Percentiles rank a stretch among this genome's conserved stretches.
Evolutionary conservation across 2,329 filamentous ascomycete genomes (phyloP).

Genomic region (Daldinia sp.): DNA sequence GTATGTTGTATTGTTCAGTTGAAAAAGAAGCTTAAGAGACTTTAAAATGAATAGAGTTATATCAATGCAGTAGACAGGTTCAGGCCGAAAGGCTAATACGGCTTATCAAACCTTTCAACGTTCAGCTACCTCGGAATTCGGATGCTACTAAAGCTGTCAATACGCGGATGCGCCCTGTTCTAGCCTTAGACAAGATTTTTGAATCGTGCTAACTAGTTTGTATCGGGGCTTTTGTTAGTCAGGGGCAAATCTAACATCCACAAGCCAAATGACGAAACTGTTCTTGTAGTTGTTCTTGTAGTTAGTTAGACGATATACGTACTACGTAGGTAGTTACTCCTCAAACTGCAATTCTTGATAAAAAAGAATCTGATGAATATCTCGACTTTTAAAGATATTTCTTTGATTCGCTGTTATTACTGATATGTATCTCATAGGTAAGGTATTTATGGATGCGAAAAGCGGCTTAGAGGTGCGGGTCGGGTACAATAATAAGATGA

Average conservation of each 20-base stretch:
- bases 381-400: not conserved
- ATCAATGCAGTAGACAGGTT: not conserved
- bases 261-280: not conserved
- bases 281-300: not conserved
- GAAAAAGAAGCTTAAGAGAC: not conserved
- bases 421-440: not conserved
- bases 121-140: slow-evolving; percentile 1
- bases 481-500: slow-evolving; percentile 6
- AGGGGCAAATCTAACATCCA: not conserved
- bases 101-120: slow-evolving; percentile 4
- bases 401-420: not conserved
- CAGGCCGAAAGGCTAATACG: not conserved
- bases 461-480: slow-evolving; percentile 2
- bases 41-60: not conserved
- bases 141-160: not conserved
- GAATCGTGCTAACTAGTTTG: slow-evolving; percentile 5
- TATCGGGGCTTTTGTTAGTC: slow-evolving; percentile 7
- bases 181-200: not conserved
- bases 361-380: not conserved
- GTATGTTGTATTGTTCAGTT: not conserved
- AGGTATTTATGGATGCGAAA: slow-evolving; percentile 12
- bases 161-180: slow-evolving; percentile 1
- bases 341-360: not conserved
- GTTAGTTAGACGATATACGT: not conserved
- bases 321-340: not conserved